Evolutionary conservation across 2,329 filamentous ascomycete species (phyloP), one percentile per base, ranked within the genome.

Genomic region (Penicillium thymicola): DNA sequence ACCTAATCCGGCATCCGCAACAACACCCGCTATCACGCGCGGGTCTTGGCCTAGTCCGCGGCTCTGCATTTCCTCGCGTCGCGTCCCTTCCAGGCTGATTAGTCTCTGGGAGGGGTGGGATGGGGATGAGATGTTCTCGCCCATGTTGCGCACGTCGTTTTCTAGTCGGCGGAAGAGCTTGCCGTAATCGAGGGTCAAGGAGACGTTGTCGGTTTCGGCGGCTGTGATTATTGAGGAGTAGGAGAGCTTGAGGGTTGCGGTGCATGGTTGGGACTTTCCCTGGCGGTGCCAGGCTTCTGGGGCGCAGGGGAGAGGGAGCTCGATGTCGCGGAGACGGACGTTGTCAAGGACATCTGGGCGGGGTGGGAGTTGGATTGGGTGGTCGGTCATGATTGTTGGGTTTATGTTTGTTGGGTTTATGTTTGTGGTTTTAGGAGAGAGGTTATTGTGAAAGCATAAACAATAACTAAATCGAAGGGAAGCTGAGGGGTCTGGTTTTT

Each of bases 271-370:
- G 0, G 74, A 63, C 61, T 79, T 80, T 44, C 66, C 71, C 16
- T 64, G 60, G 16, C 78, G 76, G 53, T 75, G 73, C 78, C 78
- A 81, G 57, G 77, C 71, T 62, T 81, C 78, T 41, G 73, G 73
- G 18, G 72, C 75, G 30, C 74, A 69, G 41, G 75, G 73, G 37
- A 78, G 66, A 34, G 77, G 72, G 43, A 79, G 74, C 42, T 72
- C 70, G 58, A 80, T 75, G 54, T 78, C 68, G 52, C 72, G 75
- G 34, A 80, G 71, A 36, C 67, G 68, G 59, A 78, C 69, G 57
- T 69, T 69, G 61, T 75, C 72, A n/a, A 75, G 67, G 32, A 72
- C 66, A 10, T 65, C 59, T 1, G 72, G 72, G n/a, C 58, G 65
- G 30, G 66, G 51, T 23, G 70, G 72, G 30, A 71, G 69, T 51